Evolutionary conservation across 805 yeast genomes (phyloP), one percentile per base, ranked within the genome.

Genomic region (Candida koratica): DNA sequence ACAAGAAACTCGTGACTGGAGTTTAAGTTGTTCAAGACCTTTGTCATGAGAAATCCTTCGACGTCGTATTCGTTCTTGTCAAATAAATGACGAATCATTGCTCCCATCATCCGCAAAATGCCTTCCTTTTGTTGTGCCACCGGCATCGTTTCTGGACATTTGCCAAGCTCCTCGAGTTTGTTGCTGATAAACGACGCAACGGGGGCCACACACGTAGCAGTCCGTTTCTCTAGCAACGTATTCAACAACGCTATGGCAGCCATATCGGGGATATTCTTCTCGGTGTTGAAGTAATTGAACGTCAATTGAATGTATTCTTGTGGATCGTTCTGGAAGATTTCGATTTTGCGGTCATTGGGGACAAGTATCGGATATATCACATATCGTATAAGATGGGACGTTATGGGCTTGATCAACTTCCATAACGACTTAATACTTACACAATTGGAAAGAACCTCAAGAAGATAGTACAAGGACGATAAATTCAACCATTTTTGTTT

Each of bases 281-380:
- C 93, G 47, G 81, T 56, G 20, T 34, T 34, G 22, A 41, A 36
- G 11, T 28, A 17, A 44, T 64, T 69, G 49, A 87, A 70, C 36
- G 74, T 74, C 35, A 79, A 67, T 56, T 86, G 84, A 37, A 90
- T 78, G 55, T 86, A 93, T 54, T 88, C 96, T 38, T 77, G 82
- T 3, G 96, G 96, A 49, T 89, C 96, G 43, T 73, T 78, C 43
- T 87, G 94, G 61, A 84, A 89, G 4, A 75, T 59, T 46, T 84
- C 94, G 38, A 86, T 63, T 13, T 78, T 76, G 5, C 73, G 78
- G 36, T 79, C 80, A 6, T 73, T 69, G 1, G 93, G 84, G 45
- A 88, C 76, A 39, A 90, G 59, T 38, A 83, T 61, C 2, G 95
- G 95, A 58, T 73, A 82, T 7, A 90, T 70, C 37, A 90, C 77